Percentiles rank a stretch among this genome's conserved stretches.
Conservation (phyloP, 768 basidiomycete genomes). For the Tephrocybe rancida region DNA sequence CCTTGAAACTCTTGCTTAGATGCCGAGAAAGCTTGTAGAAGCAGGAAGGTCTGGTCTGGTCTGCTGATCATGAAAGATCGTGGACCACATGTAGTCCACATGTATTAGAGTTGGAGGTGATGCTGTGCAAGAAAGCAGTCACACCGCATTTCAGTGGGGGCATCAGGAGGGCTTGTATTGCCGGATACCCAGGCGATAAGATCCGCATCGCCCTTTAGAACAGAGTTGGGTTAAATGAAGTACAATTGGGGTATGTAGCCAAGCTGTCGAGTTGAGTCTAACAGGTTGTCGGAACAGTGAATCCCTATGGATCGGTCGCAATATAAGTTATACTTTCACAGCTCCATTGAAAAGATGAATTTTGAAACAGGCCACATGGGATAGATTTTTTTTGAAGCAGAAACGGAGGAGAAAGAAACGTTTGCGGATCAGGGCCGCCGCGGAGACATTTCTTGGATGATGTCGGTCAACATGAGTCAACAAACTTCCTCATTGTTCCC, state of each 20-base stretch:
- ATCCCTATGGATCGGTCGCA: no score
- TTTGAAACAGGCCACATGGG: no score
- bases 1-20: constrained; percentile 6
- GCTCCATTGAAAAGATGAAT: no score
- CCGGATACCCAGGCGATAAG: background rate
- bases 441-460: no score
- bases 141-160: background rate
- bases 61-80: constrained; percentile 7
- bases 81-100: no score
- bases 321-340: no score
- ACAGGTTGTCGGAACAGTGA: no score
- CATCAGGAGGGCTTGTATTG: background rate
- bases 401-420: no score
- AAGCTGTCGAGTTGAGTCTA: background rate
- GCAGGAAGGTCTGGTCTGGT: background rate
- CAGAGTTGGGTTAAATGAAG: background rate
- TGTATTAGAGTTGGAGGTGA: background rate
- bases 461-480: background rate
- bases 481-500: background rate
- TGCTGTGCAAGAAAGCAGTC: background rate
- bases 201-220: background rate
- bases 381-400: no score
- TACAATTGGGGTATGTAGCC: background rate
- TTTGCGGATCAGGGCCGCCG: no score
- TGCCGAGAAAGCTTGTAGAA: constrained; percentile 1